Conservation (phyloP, 495 filamentous ascomycete species). For the Ramalina peruviana region DNA sequence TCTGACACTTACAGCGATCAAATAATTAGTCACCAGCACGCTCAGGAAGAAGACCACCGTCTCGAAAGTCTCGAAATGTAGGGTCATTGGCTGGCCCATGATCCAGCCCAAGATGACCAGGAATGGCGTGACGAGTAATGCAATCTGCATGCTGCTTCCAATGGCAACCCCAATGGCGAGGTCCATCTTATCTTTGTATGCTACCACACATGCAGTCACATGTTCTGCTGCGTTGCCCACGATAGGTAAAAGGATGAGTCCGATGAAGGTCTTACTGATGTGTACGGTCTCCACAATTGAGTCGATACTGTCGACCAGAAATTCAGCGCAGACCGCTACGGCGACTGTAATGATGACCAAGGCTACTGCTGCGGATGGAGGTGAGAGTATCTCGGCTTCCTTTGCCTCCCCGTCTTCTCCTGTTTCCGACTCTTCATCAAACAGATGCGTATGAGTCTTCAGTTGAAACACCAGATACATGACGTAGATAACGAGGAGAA, state of each 20-base stretch:
- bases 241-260: constrained; percentile 87
- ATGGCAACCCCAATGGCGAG: constrained; percentile 90
- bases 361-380: constrained; percentile 56
- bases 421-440: constrained; percentile 42
- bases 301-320: constrained; percentile 87
- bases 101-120: constrained; percentile 89
- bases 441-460: constrained; percentile 62
- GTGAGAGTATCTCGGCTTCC: constrained; percentile 46
- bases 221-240: constrained; percentile 97
- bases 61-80: constrained; percentile 87
- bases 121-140: constrained; percentile 80
- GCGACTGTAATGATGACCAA: constrained; percentile 65
- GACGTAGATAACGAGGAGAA: constrained; percentile 76
- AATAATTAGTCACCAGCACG: constrained; percentile 81
- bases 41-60: constrained; percentile 87
- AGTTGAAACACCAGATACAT: constrained; percentile 90
- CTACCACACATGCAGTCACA: constrained; percentile 85
- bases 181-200: constrained; percentile 94
- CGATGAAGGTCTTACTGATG: constrained; percentile 93
- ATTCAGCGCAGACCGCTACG: constrained; percentile 88
- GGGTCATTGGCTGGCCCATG: constrained; percentile 67
- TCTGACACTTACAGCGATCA: constrained; percentile 22
- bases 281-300: constrained; percentile 65
- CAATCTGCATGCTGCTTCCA: constrained; percentile 88
- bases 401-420: constrained; percentile 22